A percentile compares a stretch with the other conserved stretches of the same genome.
Evolutionary conservation across 139 green algal species (phyloP).

Genomic region (Volvox reticuliferus): DNA sequence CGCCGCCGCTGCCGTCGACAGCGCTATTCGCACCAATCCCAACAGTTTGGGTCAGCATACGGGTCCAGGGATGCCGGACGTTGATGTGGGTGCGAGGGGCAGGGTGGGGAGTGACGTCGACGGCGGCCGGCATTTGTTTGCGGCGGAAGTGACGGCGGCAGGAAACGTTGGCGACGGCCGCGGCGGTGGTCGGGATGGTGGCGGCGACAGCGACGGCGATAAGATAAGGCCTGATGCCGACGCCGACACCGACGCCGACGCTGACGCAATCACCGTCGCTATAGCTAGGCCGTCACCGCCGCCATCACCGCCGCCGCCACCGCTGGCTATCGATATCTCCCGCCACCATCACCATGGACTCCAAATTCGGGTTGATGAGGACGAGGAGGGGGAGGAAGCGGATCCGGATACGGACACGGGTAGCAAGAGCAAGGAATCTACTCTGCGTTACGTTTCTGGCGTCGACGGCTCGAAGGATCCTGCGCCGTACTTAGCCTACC

Average conservation of each 20-base stretch:
- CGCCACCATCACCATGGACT: not conserved
- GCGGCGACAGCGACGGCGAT: not conserved
- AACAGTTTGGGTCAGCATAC: not conserved
- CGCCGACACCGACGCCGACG: too few relatives aligned
- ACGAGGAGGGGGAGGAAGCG: not conserved
- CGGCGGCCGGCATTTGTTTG: too few relatives aligned
- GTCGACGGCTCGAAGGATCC: not conserved
- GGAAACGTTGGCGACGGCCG: not conserved
- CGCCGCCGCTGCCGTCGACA: not conserved
- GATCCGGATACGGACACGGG: not conserved
- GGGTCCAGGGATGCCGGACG: not conserved
- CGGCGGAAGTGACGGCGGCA: not conserved
- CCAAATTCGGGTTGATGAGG: not conserved
- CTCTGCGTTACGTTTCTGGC: not conserved
- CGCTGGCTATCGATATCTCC: not conserved
- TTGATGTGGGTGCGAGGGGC: too few relatives aligned
- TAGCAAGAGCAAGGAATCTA: not conserved
- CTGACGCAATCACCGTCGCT: not conserved
- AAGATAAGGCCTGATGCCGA: not conserved
- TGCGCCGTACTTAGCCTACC: constrained; percentile 8
- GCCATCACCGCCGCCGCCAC: not conserved
- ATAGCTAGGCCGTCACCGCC: not conserved
- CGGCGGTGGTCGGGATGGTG: not conserved
- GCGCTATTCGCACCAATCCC: too few relatives aligned
- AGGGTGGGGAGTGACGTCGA: too few relatives aligned